Conservation (phyloP, 768 basidiomycete species). For the Suillus subluteus region DNA sequence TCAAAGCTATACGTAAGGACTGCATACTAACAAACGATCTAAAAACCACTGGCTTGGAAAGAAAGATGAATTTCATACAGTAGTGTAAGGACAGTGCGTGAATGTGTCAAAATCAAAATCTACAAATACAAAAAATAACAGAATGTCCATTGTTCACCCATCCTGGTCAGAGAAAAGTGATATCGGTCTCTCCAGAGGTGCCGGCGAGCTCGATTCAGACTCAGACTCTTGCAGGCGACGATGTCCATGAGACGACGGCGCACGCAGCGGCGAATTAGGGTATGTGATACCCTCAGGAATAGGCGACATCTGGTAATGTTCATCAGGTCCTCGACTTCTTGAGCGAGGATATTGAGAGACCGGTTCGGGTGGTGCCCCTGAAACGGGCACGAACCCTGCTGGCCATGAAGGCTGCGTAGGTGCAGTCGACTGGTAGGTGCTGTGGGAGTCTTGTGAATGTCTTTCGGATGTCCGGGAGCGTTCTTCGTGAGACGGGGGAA, state of each 20-base stretch:
- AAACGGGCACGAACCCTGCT: slow-evolving; percentile 23
- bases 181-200: slow-evolving; percentile 32
- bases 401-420: slow-evolving; percentile 19
- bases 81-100: not conserved
- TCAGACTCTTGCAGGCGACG: slow-evolving; percentile 17
- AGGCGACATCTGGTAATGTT: slow-evolving; percentile 30
- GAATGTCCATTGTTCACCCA: not conserved
- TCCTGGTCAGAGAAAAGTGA: slow-evolving; percentile 27
- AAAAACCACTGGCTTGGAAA: not conserved
- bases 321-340: slow-evolving; percentile 4
- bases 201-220: slow-evolving; percentile 29
- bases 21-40: not conserved
- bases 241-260: slow-evolving; percentile 27
- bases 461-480: slow-evolving; percentile 2
- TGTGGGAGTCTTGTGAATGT: not conserved
- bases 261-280: slow-evolving; percentile 29
- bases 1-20: not conserved
- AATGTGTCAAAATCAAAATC: not conserved
- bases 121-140: slow-evolving; percentile 1
- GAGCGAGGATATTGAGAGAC: slow-evolving; percentile 9
- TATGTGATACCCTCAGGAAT: slow-evolving; percentile 31
- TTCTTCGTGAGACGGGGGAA: slow-evolving; percentile 20
- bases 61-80: not conserved
- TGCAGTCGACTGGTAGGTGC: slow-evolving; percentile 19
- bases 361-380: not conserved